phyloP scores from a whole-genome alignment of 306 rosid species.

The Prinsepia uniflora region DNA sequence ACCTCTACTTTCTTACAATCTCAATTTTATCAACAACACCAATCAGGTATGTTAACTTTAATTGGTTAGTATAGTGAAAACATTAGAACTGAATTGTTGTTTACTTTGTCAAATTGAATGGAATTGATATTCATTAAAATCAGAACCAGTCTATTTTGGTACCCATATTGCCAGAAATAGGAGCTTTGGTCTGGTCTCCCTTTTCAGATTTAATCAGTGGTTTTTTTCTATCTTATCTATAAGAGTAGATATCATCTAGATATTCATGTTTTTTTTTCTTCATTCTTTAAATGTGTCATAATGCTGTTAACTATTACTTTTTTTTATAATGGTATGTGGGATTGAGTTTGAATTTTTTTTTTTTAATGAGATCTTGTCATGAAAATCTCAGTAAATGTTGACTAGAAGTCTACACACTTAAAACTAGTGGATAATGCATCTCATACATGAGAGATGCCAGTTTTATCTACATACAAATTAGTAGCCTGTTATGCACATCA shows the following conservation, averaged over 20 bases:
- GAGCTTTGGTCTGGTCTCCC: background rate
- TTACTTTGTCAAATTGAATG: background rate
- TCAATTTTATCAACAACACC: conserved; percentile 92
- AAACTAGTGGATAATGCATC: background rate
- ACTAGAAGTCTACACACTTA: background rate
- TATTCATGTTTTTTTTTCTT: no score
- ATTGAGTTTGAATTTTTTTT: background rate
- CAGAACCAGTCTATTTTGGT: background rate
- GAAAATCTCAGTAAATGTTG: background rate
- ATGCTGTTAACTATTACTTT: no score
- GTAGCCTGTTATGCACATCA: background rate
- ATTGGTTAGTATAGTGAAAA: conserved; percentile 5
- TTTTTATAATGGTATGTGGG: no score
- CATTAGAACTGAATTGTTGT: background rate
- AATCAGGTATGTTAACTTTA: conserved; percentile 52
- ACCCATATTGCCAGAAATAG: background rate
- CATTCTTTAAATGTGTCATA: no score
- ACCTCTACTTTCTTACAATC: conserved; percentile 89
- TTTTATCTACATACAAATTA: background rate
- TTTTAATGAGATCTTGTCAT: background rate
- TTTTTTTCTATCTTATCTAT: no score
- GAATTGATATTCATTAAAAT: background rate
- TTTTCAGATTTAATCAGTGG: no score
- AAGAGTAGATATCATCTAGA: no score
- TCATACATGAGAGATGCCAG: background rate